Conservation (phyloP, 129 eudicot species). For the Kitagawia praeruptora region DNA sequence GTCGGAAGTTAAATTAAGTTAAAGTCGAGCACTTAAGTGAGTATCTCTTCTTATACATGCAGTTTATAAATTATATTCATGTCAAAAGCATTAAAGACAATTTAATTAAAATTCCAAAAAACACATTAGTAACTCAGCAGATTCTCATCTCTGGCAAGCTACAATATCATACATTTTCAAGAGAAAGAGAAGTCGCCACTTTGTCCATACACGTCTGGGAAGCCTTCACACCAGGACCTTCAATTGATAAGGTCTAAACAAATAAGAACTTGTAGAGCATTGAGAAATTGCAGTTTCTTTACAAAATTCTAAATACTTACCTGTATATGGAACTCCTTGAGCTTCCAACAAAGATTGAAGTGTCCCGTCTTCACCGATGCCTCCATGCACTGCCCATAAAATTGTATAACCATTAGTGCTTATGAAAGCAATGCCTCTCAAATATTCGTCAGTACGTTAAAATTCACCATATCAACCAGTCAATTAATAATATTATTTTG, state of each 20-base stretch:
- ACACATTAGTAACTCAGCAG: background rate
- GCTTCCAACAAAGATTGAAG: slow-evolving; percentile 76
- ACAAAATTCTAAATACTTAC: slow-evolving; percentile 19
- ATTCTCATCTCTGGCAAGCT: background rate
- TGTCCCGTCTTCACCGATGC: slow-evolving; percentile 95
- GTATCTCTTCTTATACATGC: background rate
- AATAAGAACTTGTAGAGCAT: slow-evolving; percentile 9
- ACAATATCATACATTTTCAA: slow-evolving; percentile 49
- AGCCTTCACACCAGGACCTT: slow-evolving; percentile 83
- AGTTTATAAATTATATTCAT: background rate
- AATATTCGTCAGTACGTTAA: background rate
- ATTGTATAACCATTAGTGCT: slow-evolving; percentile 11
- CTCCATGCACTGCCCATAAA: slow-evolving; percentile 75
- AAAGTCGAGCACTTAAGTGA: background rate
- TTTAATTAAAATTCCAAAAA: background rate
- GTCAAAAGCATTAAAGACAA: background rate
- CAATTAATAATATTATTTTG: background rate
- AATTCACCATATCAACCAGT: background rate
- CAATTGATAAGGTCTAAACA: slow-evolving; percentile 12
- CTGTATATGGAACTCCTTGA: slow-evolving; percentile 73
- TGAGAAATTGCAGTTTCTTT: background rate
- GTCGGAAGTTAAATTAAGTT: background rate
- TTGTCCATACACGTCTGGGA: slow-evolving; percentile 90
- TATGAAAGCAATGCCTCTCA: background rate
- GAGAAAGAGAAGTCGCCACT: slow-evolving; percentile 78